Evolutionary conservation across 108 stramenopile species (phyloP), one percentile per base, ranked within the genome.

Genomic region (Cyclotella kingstonii): DNA sequence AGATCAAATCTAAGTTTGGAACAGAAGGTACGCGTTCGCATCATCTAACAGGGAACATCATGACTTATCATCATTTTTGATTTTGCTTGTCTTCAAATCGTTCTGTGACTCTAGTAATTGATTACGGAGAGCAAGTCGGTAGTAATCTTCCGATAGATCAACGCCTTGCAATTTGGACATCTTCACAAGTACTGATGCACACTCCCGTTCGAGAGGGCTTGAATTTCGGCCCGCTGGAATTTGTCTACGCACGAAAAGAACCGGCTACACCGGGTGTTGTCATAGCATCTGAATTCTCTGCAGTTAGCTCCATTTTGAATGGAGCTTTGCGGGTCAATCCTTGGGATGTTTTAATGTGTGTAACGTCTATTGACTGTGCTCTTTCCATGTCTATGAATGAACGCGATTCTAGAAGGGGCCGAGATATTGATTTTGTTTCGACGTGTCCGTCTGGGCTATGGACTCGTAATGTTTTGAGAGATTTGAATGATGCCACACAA

Each of bases 271-370:
- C 97, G 2, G 98, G 98, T 29, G 97, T 98, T 11, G 95, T 98
- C 15, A 86, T 99, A 35, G 81, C 94, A 6, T 97, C 95, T 2
- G 99, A 99, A 72, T 98, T 98, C 66, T 93, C 94, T 17, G 95
- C 99, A 3, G 96, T 97, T 26, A 81, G 87, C 51, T 85, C 86
- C 19, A 93, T 99, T 46, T 77, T 99, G 26, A 98, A 98, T 75
- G 97, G 97, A 15, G 94, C 96, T 12, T 63, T 99, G 38, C 82
- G 95, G n/a, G 89, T 99, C 28, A 99, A 99, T 67, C 98, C 98
- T 3, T 99, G 84, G 74, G 93, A 98, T 50, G 83, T 97, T 39
- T 80, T 89, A 60, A 83, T 85, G 84, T 81, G 88, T 4, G 87
- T 91, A 14, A 90, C 83, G 0, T 83, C 81, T n/a, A 78, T 98